Percentiles rank a stretch among this genome's conserved stretches.
phyloP scores from a whole-genome alignment of 2,329 filamentous ascomycete genomes.

The Claviceps sp. region DNA sequence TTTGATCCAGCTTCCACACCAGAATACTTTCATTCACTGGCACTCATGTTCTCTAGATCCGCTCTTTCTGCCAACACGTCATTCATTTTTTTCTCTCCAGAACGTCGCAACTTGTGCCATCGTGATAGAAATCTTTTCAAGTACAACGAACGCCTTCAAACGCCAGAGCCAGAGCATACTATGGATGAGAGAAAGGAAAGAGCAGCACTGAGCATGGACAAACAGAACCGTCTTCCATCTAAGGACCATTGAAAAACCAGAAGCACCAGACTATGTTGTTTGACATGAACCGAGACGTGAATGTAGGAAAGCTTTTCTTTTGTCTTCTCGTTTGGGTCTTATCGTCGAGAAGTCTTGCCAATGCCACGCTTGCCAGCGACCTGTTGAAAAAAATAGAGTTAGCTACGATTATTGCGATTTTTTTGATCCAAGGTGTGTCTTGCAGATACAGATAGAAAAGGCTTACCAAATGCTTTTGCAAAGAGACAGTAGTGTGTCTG shows the following conservation, averaged over 20 bases:
- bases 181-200: neutral
- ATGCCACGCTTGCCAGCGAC: conserved; percentile 85
- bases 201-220: neutral
- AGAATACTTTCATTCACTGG: too few relatives aligned
- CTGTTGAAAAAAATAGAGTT: conserved; percentile 26
- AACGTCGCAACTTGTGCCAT: too few relatives aligned
- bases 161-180: neutral
- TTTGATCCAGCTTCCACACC: too few relatives aligned
- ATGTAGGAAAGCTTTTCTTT: neutral
- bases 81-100: too few relatives aligned
- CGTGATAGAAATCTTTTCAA: too few relatives aligned
- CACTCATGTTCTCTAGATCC: too few relatives aligned
- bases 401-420: conserved; percentile 15
- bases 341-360: conserved; percentile 71
- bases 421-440: neutral
- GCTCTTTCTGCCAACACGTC: too few relatives aligned
- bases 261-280: neutral
- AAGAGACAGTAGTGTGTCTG: conserved; percentile 67
- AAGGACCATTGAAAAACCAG: too few relatives aligned
- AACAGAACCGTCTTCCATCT: too few relatives aligned
- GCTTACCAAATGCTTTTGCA: conserved; percentile 83
- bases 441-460: conserved; percentile 12
- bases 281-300: neutral
- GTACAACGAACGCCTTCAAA: neutral
- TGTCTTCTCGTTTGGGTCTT: conserved; percentile 14